Evolutionary conservation across 208 protist species (phyloP), one percentile per base, ranked within the genome.

Genomic region (Balamuthia mandrillaris): DNA sequence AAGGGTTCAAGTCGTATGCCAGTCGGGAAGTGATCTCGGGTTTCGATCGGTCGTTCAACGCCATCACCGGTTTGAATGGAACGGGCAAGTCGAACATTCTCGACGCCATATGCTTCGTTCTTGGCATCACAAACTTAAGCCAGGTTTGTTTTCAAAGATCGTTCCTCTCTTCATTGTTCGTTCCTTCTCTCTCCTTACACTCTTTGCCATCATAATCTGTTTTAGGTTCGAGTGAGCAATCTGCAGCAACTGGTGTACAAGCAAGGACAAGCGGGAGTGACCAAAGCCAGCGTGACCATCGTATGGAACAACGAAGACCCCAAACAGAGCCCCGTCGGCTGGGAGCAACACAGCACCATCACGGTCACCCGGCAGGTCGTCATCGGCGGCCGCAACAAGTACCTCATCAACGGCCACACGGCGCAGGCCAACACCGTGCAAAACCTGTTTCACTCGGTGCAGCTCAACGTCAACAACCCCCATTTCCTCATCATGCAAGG

Each of bases 401-500:
- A 99, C 91, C 93, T 99, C 63, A 98, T 99, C 82, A 99, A 99
- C 90, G 99, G 98, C 68, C 93, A 93, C 27, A 94, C 94, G 37
- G 98, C 96, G 3, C 95, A 98, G 86, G 94, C 96, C 58, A 97
- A 94, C 63, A 93, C 96, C 84, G 97, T 99, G 33, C 96, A 99
- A 88, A 97, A 99, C 79, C 95, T 99, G 27, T 99, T 99, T 88
- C 96, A 99, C 79, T 99, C 97, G 27, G 98, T 99, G 72, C 97
- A 98, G 88, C 93, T 99, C 14, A 99, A 99, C 89, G 97, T 99
- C 14, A 99, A 99, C 92, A 99, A 99, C 91, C 98, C 99, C 42
- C 98, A 99, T 88, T 99, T 99, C 87, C 95, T 99, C 84, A 99
- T 99, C 86, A 97, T 99, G 95, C 99, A 99, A 85, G 98, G 99